Conservation (phyloP, 305 asterid species). For the Fraxinus floribunda region DNA sequence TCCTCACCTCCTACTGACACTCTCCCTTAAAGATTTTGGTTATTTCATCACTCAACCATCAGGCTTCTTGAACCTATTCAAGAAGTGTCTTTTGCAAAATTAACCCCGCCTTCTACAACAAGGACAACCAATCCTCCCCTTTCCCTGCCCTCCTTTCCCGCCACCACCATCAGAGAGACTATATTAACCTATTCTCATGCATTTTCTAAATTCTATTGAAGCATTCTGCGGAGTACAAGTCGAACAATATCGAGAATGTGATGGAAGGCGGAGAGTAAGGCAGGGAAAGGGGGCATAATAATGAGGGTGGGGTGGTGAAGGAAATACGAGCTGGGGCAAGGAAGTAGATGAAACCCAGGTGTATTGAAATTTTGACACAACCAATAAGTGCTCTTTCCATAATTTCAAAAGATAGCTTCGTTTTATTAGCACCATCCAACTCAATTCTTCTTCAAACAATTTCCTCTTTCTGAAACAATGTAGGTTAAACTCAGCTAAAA, state of each 20-base stretch:
- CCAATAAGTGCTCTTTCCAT: background rate
- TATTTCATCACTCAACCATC: background rate
- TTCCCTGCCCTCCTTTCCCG: background rate
- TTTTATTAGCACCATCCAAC: background rate
- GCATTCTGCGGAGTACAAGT: background rate
- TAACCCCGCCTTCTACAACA: background rate
- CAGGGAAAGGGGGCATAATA: background rate
- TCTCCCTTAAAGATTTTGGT: background rate
- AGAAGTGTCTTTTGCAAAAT: background rate
- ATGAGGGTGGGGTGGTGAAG: background rate
- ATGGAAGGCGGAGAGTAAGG: background rate
- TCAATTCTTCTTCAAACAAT: background rate
- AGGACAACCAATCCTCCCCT: background rate
- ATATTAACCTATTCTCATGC: background rate
- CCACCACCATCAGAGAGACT: too few relatives aligned
- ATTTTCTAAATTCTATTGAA: background rate
- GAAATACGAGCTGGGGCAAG: background rate
- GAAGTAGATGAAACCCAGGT: background rate
- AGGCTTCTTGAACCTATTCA: background rate
- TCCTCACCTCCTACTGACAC: background rate
- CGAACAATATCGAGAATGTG: background rate
- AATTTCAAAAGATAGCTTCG: background rate
- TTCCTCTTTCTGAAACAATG: background rate
- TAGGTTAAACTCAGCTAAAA: constrained; percentile 7
- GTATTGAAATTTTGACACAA: background rate